phyloP scores from a whole-genome alignment of 805 yeast species.

The Spathaspora sp. region DNA sequence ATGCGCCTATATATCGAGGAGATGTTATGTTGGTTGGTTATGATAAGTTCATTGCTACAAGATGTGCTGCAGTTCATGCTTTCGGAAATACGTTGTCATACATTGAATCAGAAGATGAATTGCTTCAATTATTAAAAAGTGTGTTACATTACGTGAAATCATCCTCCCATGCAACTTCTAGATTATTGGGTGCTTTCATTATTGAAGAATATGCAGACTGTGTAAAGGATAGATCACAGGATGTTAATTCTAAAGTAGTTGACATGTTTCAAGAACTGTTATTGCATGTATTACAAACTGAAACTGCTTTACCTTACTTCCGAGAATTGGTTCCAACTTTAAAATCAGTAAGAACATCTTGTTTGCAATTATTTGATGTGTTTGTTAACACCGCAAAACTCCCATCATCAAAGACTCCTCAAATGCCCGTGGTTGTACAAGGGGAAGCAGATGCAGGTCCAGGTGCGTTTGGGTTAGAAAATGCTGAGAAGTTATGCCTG shows the following conservation, averaged over 20 bases:
- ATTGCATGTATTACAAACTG: slow-evolving; percentile 35
- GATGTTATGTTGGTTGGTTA: slow-evolving; percentile 83
- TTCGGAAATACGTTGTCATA: slow-evolving; percentile 63
- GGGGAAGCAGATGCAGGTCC: slow-evolving; percentile 95
- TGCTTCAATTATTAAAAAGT: slow-evolving; percentile 34
- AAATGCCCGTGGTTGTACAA: slow-evolving; percentile 82
- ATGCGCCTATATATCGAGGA: slow-evolving; percentile 87
- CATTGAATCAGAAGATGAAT: slow-evolving; percentile 36
- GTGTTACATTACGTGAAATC: slow-evolving; percentile 47
- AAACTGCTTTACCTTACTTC: slow-evolving; percentile 47
- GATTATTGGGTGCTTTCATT: slow-evolving; percentile 64
- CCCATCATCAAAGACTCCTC: slow-evolving; percentile 69
- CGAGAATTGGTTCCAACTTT: slow-evolving; percentile 86
- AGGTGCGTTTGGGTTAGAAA: slow-evolving; percentile 78
- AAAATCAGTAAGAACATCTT: slow-evolving; percentile 81
- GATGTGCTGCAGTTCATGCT: slow-evolving; percentile 72
- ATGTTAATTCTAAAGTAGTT: slow-evolving; percentile 13
- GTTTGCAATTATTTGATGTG: slow-evolving; percentile 75
- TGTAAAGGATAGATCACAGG: slow-evolving; percentile 13
- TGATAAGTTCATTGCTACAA: slow-evolving; percentile 69
- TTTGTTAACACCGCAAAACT: slow-evolving; percentile 76
- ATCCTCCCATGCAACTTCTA: slow-evolving; percentile 70
- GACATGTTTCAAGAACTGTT: slow-evolving; percentile 24
- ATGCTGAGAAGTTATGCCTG: slow-evolving; percentile 65
- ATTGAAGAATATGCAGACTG: slow-evolving; percentile 62